Evolutionary conservation across 495 filamentous ascomycete species (phyloP).

Genomic region (Xylaria palmicola): DNA sequence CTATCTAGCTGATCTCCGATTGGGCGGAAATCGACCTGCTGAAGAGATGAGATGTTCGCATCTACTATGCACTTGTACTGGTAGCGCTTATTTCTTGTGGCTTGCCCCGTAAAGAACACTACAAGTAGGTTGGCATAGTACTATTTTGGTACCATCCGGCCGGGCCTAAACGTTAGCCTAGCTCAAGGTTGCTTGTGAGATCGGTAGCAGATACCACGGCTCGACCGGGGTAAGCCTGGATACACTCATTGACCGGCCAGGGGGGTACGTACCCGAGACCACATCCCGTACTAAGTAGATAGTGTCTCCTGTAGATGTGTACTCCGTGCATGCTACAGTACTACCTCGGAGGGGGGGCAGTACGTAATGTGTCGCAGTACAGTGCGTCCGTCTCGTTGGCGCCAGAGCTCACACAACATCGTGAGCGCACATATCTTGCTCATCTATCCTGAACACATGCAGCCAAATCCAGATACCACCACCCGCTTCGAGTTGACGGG

Average conservation of each 20-base stretch:
- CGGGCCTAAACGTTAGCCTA: slow-evolving; percentile 40
- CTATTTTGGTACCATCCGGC: slow-evolving; percentile 64
- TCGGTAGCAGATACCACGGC: too few species aligned
- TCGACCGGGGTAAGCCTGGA: too few species aligned
- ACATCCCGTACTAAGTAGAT: too few species aligned
- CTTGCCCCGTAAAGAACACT: not conserved
- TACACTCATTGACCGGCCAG: too few species aligned
- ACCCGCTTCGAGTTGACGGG: not conserved
- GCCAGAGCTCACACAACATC: not conserved
- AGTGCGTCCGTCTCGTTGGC: not conserved
- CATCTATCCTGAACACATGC: slow-evolving; percentile 1
- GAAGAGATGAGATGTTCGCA: not conserved
- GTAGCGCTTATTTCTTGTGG: not conserved
- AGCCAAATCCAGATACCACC: slow-evolving; percentile 2
- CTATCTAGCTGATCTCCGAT: not conserved
- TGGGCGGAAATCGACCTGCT: not conserved
- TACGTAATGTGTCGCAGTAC: too few species aligned
- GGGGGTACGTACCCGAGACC: too few species aligned
- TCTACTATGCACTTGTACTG: not conserved
- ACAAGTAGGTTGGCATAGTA: not conserved
- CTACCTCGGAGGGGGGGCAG: too few species aligned
- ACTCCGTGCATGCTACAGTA: not conserved
- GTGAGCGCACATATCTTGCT: too few species aligned
- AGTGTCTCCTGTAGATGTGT: too few species aligned
- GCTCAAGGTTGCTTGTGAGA: not conserved